Base-by-base conservation (phyloP, 192 early-diverging fungal species). In the Linnemannia elongata region DNA sequence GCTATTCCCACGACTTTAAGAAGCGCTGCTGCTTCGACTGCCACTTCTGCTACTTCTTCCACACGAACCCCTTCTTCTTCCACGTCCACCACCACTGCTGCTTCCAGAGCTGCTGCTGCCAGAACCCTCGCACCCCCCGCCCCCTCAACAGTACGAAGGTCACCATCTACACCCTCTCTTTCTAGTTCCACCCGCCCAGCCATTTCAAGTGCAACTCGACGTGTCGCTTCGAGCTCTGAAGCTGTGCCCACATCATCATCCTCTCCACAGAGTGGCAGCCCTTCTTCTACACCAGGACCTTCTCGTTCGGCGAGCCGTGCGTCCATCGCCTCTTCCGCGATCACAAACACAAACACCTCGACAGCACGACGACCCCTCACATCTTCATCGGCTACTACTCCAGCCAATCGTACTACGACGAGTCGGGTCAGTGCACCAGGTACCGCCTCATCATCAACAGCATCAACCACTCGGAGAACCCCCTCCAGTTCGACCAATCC, bases 141-240 rank as follows among this genome's bases (percentile, higher is more conserved):
- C 0, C 3, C 72, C n/a, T 24, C 83, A 3, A 38, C 75, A 38
- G 35, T 85, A 38, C 83, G 83, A 41, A 85, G 68, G 55, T 80
- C 78, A 4, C 83, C 83, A 3, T 85, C 83, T 13, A 85, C 83
- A 10, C 78, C 78, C 3, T 76, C 83, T 38, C 75, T 85, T 22
- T 42, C 82, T 5, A 71, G 69, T 7, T 69, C 82, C 7, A 47
- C 52, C 3, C 72, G 24, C 8, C 54, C n/a, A 63, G 76, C 41
- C 74, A 2, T 18, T 39, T 36, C 36, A 55, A 52, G 44, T 57
- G 22, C 79, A 47, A 71, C 69, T 41, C 63, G 84, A 72, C 60
- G 79, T 74, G 84, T 86, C 7, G 78, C 84, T 69, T 86, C 84
- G 3, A 81, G 54, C 20, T 86, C 79, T 78, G 78, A 79, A 42